phyloP scores from a whole-genome alignment of 2,329 filamentous ascomycete genomes.

The Simplicillium aogashimaense region DNA sequence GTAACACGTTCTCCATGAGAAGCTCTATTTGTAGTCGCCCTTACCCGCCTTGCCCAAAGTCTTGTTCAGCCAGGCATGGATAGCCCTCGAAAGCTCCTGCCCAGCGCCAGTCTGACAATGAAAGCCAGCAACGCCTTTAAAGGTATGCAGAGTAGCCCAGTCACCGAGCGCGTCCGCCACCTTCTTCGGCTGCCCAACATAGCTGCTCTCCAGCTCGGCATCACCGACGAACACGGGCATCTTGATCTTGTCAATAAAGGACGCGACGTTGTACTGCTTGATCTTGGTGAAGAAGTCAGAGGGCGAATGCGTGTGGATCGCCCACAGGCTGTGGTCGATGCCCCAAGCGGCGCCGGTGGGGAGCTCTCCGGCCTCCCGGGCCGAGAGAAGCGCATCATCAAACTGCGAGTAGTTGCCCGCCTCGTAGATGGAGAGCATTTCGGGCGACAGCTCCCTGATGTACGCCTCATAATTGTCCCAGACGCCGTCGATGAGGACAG shows the following conservation, averaged over 20 bases:
- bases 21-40: no score
- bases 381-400: neutral
- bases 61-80: no score
- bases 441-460: neutral
- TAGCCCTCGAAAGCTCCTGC: no score
- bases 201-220: neutral
- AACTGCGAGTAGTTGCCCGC: constrained; percentile 3
- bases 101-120: no score
- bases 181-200: neutral
- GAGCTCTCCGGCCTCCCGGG: neutral
- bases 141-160: neutral
- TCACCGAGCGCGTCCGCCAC: neutral
- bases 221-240: neutral
- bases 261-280: constrained; percentile 2
- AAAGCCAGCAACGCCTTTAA: neutral
- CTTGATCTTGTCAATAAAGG: neutral
- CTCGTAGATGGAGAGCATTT: constrained; percentile 3
- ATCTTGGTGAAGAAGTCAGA: constrained; percentile 1
- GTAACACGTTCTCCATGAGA: no score
- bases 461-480: constrained; percentile 11
- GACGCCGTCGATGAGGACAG: constrained; percentile 22
- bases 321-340: constrained; percentile 4
- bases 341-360: constrained; percentile 2
- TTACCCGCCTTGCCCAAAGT: no score
- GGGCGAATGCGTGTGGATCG: constrained; percentile 5